Evolutionary conservation across 2,329 filamentous ascomycete genomes (phyloP), one percentile per base, ranked within the genome.

Genomic region (Colletotrichum lupini): DNA sequence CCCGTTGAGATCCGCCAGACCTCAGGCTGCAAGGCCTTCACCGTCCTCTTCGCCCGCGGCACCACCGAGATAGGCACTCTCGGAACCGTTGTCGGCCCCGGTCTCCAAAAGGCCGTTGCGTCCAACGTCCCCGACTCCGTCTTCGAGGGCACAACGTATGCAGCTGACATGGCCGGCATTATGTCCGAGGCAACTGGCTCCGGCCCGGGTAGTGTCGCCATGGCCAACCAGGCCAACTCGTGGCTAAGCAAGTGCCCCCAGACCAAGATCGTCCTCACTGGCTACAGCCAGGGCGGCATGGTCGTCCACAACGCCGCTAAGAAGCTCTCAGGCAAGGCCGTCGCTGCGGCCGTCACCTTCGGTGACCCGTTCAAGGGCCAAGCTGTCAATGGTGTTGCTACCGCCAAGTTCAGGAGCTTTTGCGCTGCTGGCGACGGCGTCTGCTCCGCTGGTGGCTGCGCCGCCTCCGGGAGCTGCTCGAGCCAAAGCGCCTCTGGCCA

Each of bases 41-140:
- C 87, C 9, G 79, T 90, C 56, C 86, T 91, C 75, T 90, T 88
- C 75, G 88, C 88, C 22, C 85, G 88, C 19, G 88, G 89, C 7
- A 89, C 88, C 3, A 85, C 83, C 8, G 87, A 90, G 78, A 55
- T 74, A 1, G 87, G 87, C 52, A 89, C 88, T 74, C 85, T 90
- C 66, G 89, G 89, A 24, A 77, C 76, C 22, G 75, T 85, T 8
- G 82, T 85, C 2, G 88, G 88, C 1, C 88, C 88, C 2, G 84
- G 86, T 1, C 86, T 90, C 73, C 85, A 87, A 70, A 79, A 83
- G 37, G 84, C 84, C 3, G 78, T 90, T 1, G 77, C 79, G 57
- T 79, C 89, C 69, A 85, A 84, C n/a, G 80, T 79, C 6, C 80
- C 80, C 56, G 83, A 85, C 63, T 77, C 89, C 8, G 84, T 85